Conservation (phyloP, 768 basidiomycete species). For the Infundibulicybe gibba region DNA sequence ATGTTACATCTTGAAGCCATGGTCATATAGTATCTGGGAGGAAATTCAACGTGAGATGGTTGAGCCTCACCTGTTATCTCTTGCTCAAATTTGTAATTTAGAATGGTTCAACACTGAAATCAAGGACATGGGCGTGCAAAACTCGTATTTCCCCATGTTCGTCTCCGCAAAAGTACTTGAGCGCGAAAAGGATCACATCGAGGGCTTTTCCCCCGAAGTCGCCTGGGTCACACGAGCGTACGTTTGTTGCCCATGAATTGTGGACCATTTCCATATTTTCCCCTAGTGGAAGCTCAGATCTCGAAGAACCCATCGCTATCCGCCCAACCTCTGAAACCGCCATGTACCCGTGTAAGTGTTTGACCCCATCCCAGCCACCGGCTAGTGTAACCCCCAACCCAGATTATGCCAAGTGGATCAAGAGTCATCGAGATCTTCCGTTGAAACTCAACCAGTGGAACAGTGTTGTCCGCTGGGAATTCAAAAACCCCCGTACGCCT, state of each 20-base stretch:
- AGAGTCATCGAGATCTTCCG: slow-evolving; percentile 94
- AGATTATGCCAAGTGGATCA: slow-evolving; percentile 99
- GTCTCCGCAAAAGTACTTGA: slow-evolving; percentile 90
- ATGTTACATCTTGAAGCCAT: slow-evolving; percentile 97
- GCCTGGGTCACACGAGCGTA: slow-evolving; percentile 99
- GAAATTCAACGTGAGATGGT: slow-evolving; percentile 73
- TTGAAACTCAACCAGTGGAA: slow-evolving; percentile 99
- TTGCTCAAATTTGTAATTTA: slow-evolving; percentile 19
- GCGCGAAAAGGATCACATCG: slow-evolving; percentile 97
- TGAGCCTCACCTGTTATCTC: not conserved
- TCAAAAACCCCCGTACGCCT: slow-evolving; percentile 91
- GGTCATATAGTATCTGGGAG: slow-evolving; percentile 98
- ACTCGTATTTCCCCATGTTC: slow-evolving; percentile 99
- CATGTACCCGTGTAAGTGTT: slow-evolving; percentile 94
- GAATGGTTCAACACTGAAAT: slow-evolving; percentile 94
- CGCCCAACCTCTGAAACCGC: slow-evolving; percentile 98
- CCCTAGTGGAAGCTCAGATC: slow-evolving; percentile 79
- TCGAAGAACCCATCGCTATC: slow-evolving; percentile 97
- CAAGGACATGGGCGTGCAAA: slow-evolving; percentile 93
- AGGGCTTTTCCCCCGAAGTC: slow-evolving; percentile 98
- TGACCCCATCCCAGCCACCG: no score
- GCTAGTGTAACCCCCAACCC: slow-evolving; percentile 1
- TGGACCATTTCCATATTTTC: slow-evolving; percentile 1
- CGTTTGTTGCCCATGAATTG: slow-evolving; percentile 22
- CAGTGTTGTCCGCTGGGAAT: slow-evolving; percentile 99